Percentiles rank a stretch among this genome's conserved stretches.
Evolutionary conservation across 108 stramenopile species (phyloP).

Genomic region (Bacterosira constricta): DNA sequence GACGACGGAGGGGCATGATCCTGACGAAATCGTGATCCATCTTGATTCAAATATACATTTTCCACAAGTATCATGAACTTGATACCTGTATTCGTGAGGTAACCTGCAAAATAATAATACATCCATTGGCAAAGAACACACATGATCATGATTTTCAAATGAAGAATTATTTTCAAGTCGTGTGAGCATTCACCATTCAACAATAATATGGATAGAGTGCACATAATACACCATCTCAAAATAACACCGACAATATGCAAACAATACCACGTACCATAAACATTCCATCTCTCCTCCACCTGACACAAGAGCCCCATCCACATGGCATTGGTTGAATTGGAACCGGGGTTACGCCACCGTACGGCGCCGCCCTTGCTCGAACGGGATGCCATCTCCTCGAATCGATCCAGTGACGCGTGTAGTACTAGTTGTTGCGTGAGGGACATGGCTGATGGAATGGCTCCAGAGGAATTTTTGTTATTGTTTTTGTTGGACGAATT

Average conservation of each 20-base stretch:
- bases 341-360: slow-evolving; percentile 46
- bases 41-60: slow-evolving; percentile 24
- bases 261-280: slow-evolving; percentile 32
- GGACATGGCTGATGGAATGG: slow-evolving; percentile 25
- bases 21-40: slow-evolving; percentile 11
- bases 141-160: no score
- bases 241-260: no score
- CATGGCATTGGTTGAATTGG: slow-evolving; percentile 42
- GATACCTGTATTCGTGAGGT: slow-evolving; percentile 51
- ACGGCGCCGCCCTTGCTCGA: slow-evolving; percentile 12
- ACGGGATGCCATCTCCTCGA: slow-evolving; percentile 42
- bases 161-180: no score
- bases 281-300: slow-evolving; percentile 42
- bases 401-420: slow-evolving; percentile 51
- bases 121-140: no score
- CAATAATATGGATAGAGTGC: not conserved
- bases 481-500: not conserved
- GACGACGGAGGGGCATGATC: not conserved
- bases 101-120: no score
- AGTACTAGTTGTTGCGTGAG: slow-evolving; percentile 50
- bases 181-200: slow-evolving; percentile 1
- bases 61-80: slow-evolving; percentile 47
- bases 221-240: no score
- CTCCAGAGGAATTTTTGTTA: not conserved
- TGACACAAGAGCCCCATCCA: slow-evolving; percentile 47